Base-by-base conservation (phyloP, 495 filamentous ascomycete genomes). In the Schizothecium vesticola region DNA sequence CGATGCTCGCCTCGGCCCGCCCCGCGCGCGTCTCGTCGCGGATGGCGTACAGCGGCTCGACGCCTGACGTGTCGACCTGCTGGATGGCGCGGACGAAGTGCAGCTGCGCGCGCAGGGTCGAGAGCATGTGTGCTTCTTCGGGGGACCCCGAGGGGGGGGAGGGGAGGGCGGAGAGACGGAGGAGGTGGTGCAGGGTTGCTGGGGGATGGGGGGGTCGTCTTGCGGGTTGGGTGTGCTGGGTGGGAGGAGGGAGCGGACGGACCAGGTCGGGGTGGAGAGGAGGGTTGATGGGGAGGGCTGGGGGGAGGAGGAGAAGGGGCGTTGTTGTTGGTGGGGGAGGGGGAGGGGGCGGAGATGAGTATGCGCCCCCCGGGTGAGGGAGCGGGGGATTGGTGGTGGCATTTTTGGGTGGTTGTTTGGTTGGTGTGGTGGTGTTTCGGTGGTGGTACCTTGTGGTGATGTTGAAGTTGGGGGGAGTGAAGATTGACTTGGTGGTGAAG, bases 11-110 rank as follows among this genome's bases (percentile, higher is more conserved):
- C 63, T 85, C 84, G 5, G 69, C 70, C 21, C 81, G 56, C 3
- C 80, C 80, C 3, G 73, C 70, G 43, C 76, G 71, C 0, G 86
- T 93, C 79, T 98, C 93, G 77, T 98, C 96, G 29, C 92, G 86
- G 63, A 99, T 90, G 63, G 87, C 87, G 56, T 85, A 82, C 33
- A 98, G 76, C 0, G 95, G 93, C 61, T 86, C 80, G 1, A 97
- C 83, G 2, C 84, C 88, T 0, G 79, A 75, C 1, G 92, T 94
- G 79, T 94, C 85, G 6, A 97, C 89, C n/a, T 77, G 79, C 70
- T 95, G 93, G 31, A 98, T 89, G 64, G 90, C 87, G 65, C 85
- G 86, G 55, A 98, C 92, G 73, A 99, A 98, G 72, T 92, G 89
- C 0, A 99, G 85, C 72, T 99, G 95, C 11, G 92, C 88, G 57